Conservation (phyloP, 352 stramenopile genomes). For the Globisporangium rhizosaccharum region DNA sequence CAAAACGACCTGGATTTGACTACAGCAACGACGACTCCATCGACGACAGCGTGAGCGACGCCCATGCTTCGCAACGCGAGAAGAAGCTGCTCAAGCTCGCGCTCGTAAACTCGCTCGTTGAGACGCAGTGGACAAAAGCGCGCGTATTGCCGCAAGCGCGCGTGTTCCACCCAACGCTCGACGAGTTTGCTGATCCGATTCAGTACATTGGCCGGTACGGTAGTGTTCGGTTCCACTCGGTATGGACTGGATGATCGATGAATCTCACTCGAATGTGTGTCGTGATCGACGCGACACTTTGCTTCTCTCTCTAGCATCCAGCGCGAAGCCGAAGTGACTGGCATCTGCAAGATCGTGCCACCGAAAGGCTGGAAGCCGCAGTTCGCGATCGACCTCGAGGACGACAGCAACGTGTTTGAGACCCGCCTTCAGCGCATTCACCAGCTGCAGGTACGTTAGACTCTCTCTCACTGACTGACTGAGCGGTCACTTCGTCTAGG, state of each 20-base stretch:
- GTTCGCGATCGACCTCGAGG: slow-evolving; percentile 64
- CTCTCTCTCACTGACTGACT: background rate
- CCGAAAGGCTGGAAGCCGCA: slow-evolving; percentile 90
- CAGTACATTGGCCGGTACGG: slow-evolving; percentile 83
- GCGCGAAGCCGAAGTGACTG: slow-evolving; percentile 49
- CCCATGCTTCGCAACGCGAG: slow-evolving; percentile 18
- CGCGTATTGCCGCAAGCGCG: slow-evolving; percentile 28
- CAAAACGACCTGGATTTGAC: slow-evolving; percentile 26
- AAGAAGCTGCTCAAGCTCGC: slow-evolving; percentile 66
- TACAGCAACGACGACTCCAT: background rate
- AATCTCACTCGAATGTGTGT: too few relatives aligned
- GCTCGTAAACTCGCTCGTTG: slow-evolving; percentile 39
- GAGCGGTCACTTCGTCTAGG: too few relatives aligned
- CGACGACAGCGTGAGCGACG: slow-evolving; percentile 10
- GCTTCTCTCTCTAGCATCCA: slow-evolving; percentile 47
- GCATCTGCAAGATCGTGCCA: slow-evolving; percentile 98
- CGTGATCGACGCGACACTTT: too few relatives aligned
- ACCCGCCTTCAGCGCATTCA: slow-evolving; percentile 95
- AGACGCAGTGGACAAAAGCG: slow-evolving; percentile 37
- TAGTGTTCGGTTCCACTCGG: background rate
- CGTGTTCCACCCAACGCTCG: slow-evolving; percentile 77
- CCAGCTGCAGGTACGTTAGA: slow-evolving; percentile 35
- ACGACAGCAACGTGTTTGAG: slow-evolving; percentile 63
- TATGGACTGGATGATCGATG: too few relatives aligned
- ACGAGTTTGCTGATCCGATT: slow-evolving; percentile 86